phyloP scores from a whole-genome alignment of 129 eudicot species.

The Flaveria linearis region DNA sequence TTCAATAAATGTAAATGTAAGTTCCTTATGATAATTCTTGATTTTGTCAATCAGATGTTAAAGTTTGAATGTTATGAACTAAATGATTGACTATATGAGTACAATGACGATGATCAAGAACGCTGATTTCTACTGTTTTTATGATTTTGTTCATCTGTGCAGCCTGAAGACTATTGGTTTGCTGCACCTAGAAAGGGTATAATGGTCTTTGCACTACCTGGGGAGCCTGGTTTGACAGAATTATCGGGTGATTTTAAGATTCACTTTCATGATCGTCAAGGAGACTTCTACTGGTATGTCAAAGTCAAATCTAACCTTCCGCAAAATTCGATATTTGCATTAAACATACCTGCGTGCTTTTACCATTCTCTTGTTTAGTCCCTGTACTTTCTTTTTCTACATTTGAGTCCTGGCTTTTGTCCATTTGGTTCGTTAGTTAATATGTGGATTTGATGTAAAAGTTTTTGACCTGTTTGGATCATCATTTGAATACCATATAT shows the following conservation, averaged over 20 bases:
- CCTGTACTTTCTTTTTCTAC: background rate
- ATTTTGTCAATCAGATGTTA: background rate
- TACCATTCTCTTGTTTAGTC: background rate
- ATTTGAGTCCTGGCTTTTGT: background rate
- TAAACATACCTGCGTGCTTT: background rate
- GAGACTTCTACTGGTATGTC: conserved; percentile 93
- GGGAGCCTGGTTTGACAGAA: conserved; percentile 95
- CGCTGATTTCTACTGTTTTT: background rate
- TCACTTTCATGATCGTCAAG: conserved; percentile 94
- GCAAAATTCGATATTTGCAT: background rate
- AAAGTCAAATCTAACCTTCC: conserved; percentile 4
- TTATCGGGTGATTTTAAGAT: conserved; percentile 89
- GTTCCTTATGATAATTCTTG: background rate
- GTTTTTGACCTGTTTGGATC: background rate
- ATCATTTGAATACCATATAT: background rate
- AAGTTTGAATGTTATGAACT: background rate
- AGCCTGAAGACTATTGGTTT: conserved; percentile 98
- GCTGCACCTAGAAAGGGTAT: conserved; percentile 95
- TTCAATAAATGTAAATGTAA: background rate
- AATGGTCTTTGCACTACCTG: conserved; percentile 97
- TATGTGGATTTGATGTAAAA: background rate
- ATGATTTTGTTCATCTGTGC: conserved; percentile 28
- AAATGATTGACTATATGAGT: conserved; percentile 5
- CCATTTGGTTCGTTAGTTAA: background rate
- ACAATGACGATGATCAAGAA: conserved; percentile 1